Conservation (phyloP, 805 yeast genomes). For the Isabelozyma rhagii region DNA sequence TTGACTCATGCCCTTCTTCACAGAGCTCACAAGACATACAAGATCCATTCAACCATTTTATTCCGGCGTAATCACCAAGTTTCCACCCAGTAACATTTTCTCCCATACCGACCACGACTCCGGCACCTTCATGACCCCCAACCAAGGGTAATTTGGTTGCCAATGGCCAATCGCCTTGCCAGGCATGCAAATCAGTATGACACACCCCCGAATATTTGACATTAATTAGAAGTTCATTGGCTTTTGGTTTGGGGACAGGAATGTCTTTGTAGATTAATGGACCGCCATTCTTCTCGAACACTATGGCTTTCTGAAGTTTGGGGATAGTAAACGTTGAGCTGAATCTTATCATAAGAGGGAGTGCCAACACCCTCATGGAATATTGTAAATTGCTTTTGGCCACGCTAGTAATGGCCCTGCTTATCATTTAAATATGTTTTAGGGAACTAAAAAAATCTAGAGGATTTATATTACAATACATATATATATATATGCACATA, state of each 20-base stretch:
- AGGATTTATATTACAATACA: no score
- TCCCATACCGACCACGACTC: slow-evolving; percentile 78
- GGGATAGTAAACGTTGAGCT: background rate
- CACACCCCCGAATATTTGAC: slow-evolving; percentile 89
- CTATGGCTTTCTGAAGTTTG: slow-evolving; percentile 32
- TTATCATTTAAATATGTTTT: background rate
- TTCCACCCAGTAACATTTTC: slow-evolving; percentile 64
- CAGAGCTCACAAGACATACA: slow-evolving; percentile 79
- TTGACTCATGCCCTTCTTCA: slow-evolving; percentile 62
- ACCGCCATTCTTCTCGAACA: slow-evolving; percentile 37
- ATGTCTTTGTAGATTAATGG: slow-evolving; percentile 53
- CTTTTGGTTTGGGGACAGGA: slow-evolving; percentile 76
- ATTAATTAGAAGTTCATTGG: slow-evolving; percentile 75
- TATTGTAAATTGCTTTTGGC: background rate
- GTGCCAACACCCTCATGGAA: background rate
- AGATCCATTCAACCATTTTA: slow-evolving; percentile 80
- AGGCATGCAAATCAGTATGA: slow-evolving; percentile 91
- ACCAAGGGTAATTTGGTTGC: slow-evolving; percentile 71
- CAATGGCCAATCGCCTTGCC: slow-evolving; percentile 93
- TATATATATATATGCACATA: no score
- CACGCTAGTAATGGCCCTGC: background rate
- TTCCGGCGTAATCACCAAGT: slow-evolving; percentile 78
- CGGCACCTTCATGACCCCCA: slow-evolving; percentile 92
- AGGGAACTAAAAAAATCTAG: no score
- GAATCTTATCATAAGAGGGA: background rate